Base-by-base conservation (phyloP, 2,329 filamentous ascomycete species). In the Metarhizium guizhouense region DNA sequence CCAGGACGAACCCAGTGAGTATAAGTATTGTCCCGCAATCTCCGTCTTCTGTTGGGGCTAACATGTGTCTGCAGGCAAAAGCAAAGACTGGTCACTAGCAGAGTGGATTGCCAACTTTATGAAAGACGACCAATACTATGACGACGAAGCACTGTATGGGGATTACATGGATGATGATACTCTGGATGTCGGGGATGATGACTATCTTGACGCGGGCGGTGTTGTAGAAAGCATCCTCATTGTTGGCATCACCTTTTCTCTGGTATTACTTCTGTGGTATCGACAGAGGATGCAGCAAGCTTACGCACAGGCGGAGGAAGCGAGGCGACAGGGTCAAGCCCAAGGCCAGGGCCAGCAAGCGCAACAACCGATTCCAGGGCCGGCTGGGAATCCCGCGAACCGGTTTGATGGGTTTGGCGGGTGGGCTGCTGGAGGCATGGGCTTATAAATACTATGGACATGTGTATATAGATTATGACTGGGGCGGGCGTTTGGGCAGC, bases 31-130 rank as follows among this genome's bases (percentile, higher is more conserved):
- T 11, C 34, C 20, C 32, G 20, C 18, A 20, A 5, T 13, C 8
- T 18, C 10, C 30, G 13, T 34, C 38, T 3, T 7, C 20, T 13
- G 6, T 40, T 29, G 4, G 20, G 52, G 57, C 66, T 75, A 64
- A 76, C 60, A 58, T 6, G 29, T 16, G 5, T 14, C 1, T 52
- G 36, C 62, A 91, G 88, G 82, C 57, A 76, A 79, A 1, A 85
- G 80, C 66, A 87, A 90, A 62, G 80, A 88, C 49, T 88, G 88
- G 76, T 90, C 89, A 0, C 76, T 95, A 20, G 81, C 80, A 25
- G 91, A 97, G 69, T 97, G 92, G 92, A 78, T 96, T 54, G 81
- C 81, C 58, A 88, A 92, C 58, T 96, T 96, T 67, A 76, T 96
- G 34, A 84, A 89, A 58, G 81, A 87, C 53, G 83, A 89, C 52